Percentiles rank a stretch among this genome's conserved stretches.
phyloP scores from a whole-genome alignment of 2,329 filamentous ascomycete genomes.

The Arthroderma uncinatum region DNA sequence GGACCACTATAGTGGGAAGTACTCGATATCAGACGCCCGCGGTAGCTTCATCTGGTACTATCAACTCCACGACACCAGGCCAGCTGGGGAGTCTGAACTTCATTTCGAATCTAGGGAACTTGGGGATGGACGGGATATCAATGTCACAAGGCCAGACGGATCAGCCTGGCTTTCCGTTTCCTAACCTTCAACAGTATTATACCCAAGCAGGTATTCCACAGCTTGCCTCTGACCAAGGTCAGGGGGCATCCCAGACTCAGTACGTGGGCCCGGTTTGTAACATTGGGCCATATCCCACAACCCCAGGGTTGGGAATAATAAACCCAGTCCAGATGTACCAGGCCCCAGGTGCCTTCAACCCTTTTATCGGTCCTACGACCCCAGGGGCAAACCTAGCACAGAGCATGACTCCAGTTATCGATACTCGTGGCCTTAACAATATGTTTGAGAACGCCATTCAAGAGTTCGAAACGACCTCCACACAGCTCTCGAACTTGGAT shows the following conservation, averaged over 20 bases:
- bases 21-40: neutral
- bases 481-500: slow-evolving; percentile 28
- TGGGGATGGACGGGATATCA: slow-evolving; percentile 9
- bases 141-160: slow-evolving; percentile 4
- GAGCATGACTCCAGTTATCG: neutral
- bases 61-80: neutral
- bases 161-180: neutral
- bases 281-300: neutral
- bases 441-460: slow-evolving; percentile 23
- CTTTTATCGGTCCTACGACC: neutral
- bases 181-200: slow-evolving; percentile 7
- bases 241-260: slow-evolving; percentile 1
- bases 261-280: slow-evolving; percentile 4
- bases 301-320: neutral
- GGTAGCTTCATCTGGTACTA: neutral
- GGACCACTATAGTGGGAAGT: neutral
- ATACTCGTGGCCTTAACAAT: slow-evolving; percentile 11
- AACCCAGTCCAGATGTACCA: slow-evolving; percentile 2
- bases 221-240: neutral
- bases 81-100: neutral
- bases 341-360: neutral
- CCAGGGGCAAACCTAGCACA: neutral
- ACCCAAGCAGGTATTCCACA: neutral
- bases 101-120: neutral
- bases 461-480: slow-evolving; percentile 23